Conservation (phyloP, 306 rosid genomes). For the Delonix regia region DNA sequence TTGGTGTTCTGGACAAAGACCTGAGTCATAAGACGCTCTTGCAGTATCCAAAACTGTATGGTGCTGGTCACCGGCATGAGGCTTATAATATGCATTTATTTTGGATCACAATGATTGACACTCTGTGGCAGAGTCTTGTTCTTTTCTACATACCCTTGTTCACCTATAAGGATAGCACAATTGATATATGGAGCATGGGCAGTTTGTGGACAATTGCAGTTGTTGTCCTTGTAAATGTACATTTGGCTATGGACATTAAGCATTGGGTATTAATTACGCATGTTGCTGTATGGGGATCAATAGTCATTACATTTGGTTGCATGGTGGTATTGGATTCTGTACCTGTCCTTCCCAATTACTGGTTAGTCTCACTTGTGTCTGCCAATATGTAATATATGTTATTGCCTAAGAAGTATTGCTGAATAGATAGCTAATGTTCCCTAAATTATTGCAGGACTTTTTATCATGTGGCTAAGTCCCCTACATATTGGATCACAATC, state of each 20-base stretch:
- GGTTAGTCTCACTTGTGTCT: conserved; percentile 59
- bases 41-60: conserved; percentile 79
- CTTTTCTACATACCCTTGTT: conserved; percentile 78
- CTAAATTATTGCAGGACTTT: conserved; percentile 67
- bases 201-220: conserved; percentile 97
- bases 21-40: conserved; percentile 76
- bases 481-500: conserved; percentile 82
- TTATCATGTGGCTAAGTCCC: conserved; percentile 69
- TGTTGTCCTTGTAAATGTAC: conserved; percentile 88
- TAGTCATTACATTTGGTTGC: conserved; percentile 83
- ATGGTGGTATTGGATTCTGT: conserved; percentile 87
- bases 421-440: conserved; percentile 38
- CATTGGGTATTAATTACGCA: conserved; percentile 88
- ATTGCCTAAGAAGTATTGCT: conserved; percentile 8
- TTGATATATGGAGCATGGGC: conserved; percentile 96
- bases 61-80: conserved; percentile 87
- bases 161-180: conserved; percentile 79
- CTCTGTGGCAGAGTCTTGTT: conserved; percentile 98
- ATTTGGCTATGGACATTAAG: conserved; percentile 89
- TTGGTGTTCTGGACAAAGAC: conserved; percentile 93
- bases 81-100: conserved; percentile 84
- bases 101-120: conserved; percentile 95
- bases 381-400: conserved; percentile 26
- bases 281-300: conserved; percentile 91
- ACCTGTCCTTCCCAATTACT: conserved; percentile 83